phyloP scores from a whole-genome alignment of 2,329 filamentous ascomycete species.

The Bertia moriformis region DNA sequence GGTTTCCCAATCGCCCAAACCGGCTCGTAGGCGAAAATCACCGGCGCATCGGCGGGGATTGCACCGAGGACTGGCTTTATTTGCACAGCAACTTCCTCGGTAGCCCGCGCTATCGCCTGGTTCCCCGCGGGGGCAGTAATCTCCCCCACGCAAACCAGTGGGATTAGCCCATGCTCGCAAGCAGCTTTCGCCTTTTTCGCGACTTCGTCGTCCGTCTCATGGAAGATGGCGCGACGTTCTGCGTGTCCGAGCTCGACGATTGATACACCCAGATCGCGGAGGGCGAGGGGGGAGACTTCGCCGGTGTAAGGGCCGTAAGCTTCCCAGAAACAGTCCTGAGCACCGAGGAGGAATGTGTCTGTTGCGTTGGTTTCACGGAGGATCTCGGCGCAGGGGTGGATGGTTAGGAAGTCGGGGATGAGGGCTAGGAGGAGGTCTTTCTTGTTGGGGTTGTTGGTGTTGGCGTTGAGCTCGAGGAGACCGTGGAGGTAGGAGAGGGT shows the following conservation, averaged over 20 bases:
- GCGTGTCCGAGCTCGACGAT: slow-evolving; percentile 73
- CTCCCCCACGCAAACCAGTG: slow-evolving; percentile 72
- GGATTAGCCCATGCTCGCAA: slow-evolving; percentile 55
- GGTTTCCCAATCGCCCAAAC: slow-evolving; percentile 76
- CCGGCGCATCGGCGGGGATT: slow-evolving; percentile 46
- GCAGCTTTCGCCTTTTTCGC: slow-evolving; percentile 57
- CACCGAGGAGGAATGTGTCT: slow-evolving; percentile 45
- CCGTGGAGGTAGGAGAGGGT: slow-evolving; percentile 40
- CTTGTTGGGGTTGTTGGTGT: slow-evolving; percentile 22
- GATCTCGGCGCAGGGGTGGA: slow-evolving; percentile 34
- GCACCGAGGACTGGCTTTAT: slow-evolving; percentile 46
- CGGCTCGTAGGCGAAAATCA: slow-evolving; percentile 74
- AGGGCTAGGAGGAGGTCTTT: slow-evolving; percentile 57
- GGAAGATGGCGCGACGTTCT: slow-evolving; percentile 58
- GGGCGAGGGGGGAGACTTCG: slow-evolving; percentile 55
- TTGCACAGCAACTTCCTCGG: slow-evolving; percentile 52
- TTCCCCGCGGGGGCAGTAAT: slow-evolving; percentile 28
- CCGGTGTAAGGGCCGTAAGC: slow-evolving; percentile 63
- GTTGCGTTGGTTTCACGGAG: slow-evolving; percentile 18
- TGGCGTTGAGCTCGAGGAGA: slow-evolving; percentile 26
- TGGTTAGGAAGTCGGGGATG: slow-evolving; percentile 62
- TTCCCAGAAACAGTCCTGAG: slow-evolving; percentile 62
- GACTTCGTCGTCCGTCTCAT: slow-evolving; percentile 57
- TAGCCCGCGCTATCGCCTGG: slow-evolving; percentile 19
- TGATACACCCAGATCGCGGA: slow-evolving; percentile 52